Conservation (phyloP, 306 rosid genomes). For the Potentilla sterilis region DNA sequence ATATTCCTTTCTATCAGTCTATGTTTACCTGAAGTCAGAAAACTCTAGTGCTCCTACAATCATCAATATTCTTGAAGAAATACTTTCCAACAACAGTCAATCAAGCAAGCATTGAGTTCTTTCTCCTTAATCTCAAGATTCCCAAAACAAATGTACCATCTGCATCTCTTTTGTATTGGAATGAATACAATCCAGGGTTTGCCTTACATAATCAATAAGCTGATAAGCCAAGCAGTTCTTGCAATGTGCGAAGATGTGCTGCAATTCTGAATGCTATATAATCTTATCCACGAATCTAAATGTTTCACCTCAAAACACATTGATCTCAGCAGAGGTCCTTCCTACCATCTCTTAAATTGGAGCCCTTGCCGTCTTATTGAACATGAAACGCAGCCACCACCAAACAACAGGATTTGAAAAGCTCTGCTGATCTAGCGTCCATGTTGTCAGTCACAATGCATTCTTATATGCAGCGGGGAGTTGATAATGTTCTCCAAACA, state of each 20-base stretch:
- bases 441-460: not conserved
- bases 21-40: not conserved
- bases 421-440: not conserved
- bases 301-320: conserved; percentile 1
- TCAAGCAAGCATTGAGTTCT: not conserved
- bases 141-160: not conserved
- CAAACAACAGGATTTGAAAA: not conserved
- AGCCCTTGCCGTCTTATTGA: conserved; percentile 15
- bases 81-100: not conserved
- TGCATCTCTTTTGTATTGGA: not conserved
- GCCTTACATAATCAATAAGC: not conserved
- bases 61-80: not conserved
- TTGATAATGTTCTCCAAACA: conserved; percentile 21
- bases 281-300: conserved; percentile 5
- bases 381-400: not conserved
- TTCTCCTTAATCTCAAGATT: not conserved
- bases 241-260: not conserved
- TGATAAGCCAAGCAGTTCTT: conserved; percentile 9
- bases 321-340: not conserved
- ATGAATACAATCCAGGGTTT: not conserved
- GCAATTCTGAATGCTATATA: conserved; percentile 4
- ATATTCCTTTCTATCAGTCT: not conserved
- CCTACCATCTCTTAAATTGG: not conserved
- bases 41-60: not conserved
- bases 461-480: not conserved